Evolutionary conservation across 306 rosid species (phyloP), one percentile per base, ranked within the genome.

Genomic region (Ammopiptanthus mongolicus): DNA sequence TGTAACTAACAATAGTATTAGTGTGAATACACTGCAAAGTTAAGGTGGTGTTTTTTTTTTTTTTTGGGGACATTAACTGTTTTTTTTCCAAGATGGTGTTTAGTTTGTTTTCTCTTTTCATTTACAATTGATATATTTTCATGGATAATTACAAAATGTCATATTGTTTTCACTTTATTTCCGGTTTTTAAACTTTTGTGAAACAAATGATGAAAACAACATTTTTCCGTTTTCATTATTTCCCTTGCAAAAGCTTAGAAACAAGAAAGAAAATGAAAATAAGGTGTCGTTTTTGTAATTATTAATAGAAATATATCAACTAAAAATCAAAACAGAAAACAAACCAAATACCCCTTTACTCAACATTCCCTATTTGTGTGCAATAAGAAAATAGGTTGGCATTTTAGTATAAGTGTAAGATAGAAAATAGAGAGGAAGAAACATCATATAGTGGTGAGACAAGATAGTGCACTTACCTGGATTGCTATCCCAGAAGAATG

Each of bases 401-500:
- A 50, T 8, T 50, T 33, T 62, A 21, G 52, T 50, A 17, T 64
- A 18, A 31, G 22, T 50, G 25, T 64, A 18, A 31, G 22, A 13
- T 63, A 58, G 57, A 25, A 71, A n/a, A 36, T 12, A 23, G 46
- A 23, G 28, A 31, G 37, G 19, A 65, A 17, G 33, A 73, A 64
- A 37, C 21, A 39, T 63, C 52, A 25, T 21, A 29, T 18, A 22
- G 31, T 36, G 28, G 41, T 8, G 42, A 25, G 15, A 21, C 13
- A 36, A 64, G 34, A 22, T 51, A 60, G 73, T 60, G 33, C 13
- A 14, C 12, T 50, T 87, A 89, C 97, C 87, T 86, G 90, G 56
- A 33, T 53, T 60, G 73, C 58, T 42, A 92, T 83, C 52, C 96
- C 97, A 0, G 52, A 64, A 12, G 91, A 85, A 29, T 85, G 85